Evolutionary conservation across 208 protist genomes (phyloP), one percentile per base, ranked within the genome.

Genomic region (Trypanosoma scelopori): DNA sequence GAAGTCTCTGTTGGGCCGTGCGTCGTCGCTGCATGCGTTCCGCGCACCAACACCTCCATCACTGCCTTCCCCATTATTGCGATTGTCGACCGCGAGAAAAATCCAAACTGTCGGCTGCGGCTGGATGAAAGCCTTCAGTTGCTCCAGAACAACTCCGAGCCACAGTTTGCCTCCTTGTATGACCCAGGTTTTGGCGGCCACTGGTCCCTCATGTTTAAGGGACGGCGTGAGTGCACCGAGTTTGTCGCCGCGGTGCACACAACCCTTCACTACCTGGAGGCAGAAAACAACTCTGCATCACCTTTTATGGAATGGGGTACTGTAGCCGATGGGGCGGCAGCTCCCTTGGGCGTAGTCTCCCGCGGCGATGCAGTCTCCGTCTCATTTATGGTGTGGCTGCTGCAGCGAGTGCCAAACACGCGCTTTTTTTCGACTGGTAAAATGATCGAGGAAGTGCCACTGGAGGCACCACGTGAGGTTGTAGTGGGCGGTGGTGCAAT

Each of bases 191-290:
- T 78, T 46, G 59, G 52, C 37, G 39, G 32, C 48, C 65, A 78
- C 52, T 78, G 72, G 72, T 65, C 72, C 6, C 42, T 78, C 1
- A 78, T 78, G 72, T 78, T 78, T 23, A 64, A 67, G 30, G 62
- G 60, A 48, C 69, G 69, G 20, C 72, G 64, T 23, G 55, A 61
- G 41, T 78, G 64, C 47, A 78, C 60, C 22, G 68, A 70, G 48
- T 89, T 89, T 60, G 69, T 84, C 28, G 77, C 80, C 13, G 51
- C 79, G 0, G 47, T 68, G 7, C 62, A 76, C 70, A 82, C 83
- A 0, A 55, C 76, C 7, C 55, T 71, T 5, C 74, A 84, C 51
- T 84, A 69, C 53, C 51, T 58, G 56, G 48, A 65, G 23, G n/a
- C 25, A 27, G 49, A 67, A 0, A 71, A n/a, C 13, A 48, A 28